Base-by-base conservation (phyloP, 306 rosid species). In the Echinosophora koreensis region DNA sequence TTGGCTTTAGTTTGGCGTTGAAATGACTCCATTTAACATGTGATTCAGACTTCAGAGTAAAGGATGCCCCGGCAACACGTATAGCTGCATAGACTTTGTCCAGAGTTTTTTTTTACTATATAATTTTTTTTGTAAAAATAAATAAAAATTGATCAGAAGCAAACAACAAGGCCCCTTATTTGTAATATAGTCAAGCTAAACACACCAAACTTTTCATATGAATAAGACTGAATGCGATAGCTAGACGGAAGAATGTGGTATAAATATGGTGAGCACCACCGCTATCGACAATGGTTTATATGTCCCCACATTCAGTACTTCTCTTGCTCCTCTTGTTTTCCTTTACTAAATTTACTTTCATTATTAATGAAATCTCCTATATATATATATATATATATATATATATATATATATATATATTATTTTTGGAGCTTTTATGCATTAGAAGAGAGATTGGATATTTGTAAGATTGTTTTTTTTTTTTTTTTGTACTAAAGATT, bases 201-300 rank as follows among this genome's bases (percentile, higher is more conserved):
- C 47, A 16, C 56, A 79, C 83, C 77, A 79, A 70, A 50, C 66
- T 50, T 61, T 61, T 79, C 66, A 62, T 61, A 27, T 58, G 11
- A 18, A 62, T 4, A 38, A 71, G 71, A 39, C 66, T 66, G 83
- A 39, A 56, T n/a, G 66, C 5, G 37, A 39, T 60, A 27, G 83
- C 61, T 79, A 61, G 77, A 79, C 51, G 38, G 73, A 79, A 70
- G 58, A 70, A 71, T 63, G 66, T 70, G 72, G 27, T 38, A 50
- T 49, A 27, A 60, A 70, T 49, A 64, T 10, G 11, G 67, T 35
- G 65, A 69, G 77, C 71, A 69, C 82, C 68, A 78, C 71, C 82
- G 71, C 69, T 64, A 78, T 78, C 7, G 65, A 69, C 82, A 78
- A 60, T 47, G 47, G 32, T 34, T 79, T 70, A 61, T 49, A n/a